Evolutionary conservation across 2,329 filamentous ascomycete genomes (phyloP), one percentile per base, ranked within the genome.

Genomic region (Tothia fuscella): DNA sequence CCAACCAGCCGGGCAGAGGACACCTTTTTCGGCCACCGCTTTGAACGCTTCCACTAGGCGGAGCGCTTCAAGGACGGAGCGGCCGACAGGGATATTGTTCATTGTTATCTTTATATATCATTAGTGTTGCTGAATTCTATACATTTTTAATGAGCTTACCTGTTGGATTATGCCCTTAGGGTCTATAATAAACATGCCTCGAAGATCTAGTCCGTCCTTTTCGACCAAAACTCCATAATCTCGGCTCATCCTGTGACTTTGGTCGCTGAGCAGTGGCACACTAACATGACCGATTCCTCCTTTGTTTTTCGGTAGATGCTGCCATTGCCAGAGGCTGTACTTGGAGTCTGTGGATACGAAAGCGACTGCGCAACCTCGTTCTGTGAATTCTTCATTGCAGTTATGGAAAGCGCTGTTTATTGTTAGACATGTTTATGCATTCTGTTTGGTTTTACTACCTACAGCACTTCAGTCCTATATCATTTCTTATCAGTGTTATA

Each of bases 131-230:
- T 34, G 14, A 19, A 13, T 13, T 34, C 31, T 16, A 10, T 46
- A 75, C 72, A 24, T 78, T 66, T 52, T 80, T 75, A n/a, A n/a
- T n/a, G 79, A 65, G 47, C 75, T 78, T 57, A 79, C 76, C 66
- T 76, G 50, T 48, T 75, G 62, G 20, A 80, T 63, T 21, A 68
- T 58, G 42, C 75, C 76, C 57, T 72, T 71, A 46, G 75, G 74
- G 55, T 80, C 76, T 52, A 80, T 78, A 60, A 80, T 68, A 64
- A 80, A 80, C 34, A 79, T 64, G 4, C 75, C 76, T 17, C 76
- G 67, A 45, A 80, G 69, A 10, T 76, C 73, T 45, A 79, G 66
- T 26, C 76, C 76, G 56, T 76, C 70, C 17, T 78, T 72, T 59
- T 79, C 76, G 44, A 78, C 66, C 50, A 80, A 61, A 7, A 80